Evolutionary conservation across 2,329 filamentous ascomycete genomes (phyloP).

Genomic region (Neoscytalidium dimidiatum): DNA sequence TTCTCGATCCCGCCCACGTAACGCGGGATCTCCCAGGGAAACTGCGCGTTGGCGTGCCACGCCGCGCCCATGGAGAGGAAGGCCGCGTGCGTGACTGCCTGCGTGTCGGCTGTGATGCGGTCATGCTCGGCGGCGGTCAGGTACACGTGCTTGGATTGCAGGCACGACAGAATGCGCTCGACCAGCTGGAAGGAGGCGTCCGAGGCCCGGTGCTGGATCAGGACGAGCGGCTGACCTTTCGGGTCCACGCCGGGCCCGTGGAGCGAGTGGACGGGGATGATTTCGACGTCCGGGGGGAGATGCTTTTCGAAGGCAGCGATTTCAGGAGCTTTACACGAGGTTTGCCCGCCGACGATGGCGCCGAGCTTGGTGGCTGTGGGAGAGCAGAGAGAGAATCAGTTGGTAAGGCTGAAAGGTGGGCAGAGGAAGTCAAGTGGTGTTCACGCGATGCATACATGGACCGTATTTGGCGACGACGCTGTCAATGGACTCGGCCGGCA

Average conservation of each 20-base stretch:
- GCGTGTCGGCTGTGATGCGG: conserved; percentile 95
- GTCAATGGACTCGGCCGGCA: conserved; percentile 90
- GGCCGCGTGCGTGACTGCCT: conserved; percentile 95
- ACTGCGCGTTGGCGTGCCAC: conserved; percentile 93
- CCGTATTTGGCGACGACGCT: conserved; percentile 85
- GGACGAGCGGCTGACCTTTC: conserved; percentile 81
- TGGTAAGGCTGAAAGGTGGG: conserved; percentile 13
- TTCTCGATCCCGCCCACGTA: conserved; percentile 98
- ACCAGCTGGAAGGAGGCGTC: conserved; percentile 76
- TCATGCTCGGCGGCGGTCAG: conserved; percentile 88
- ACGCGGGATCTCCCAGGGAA: conserved; percentile 94
- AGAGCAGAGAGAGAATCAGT: not conserved
- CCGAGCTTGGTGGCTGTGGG: conserved; percentile 83
- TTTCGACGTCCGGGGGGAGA: conserved; percentile 84
- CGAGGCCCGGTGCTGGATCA: conserved; percentile 90
- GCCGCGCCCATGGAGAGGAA: conserved; percentile 96
- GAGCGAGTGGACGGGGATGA: conserved; percentile 93
- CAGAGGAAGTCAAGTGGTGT: not conserved
- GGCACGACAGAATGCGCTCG: conserved; percentile 76
- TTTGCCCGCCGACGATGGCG: conserved; percentile 95
- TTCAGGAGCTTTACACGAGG: conserved; percentile 96
- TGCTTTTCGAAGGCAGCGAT: conserved; percentile 90
- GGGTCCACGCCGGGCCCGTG: conserved; percentile 91
- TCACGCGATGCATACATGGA: conserved; percentile 69
- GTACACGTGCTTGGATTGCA: conserved; percentile 83